Conservation (phyloP, 129 eudicot species). For the Helianthus tuberosus region DNA sequence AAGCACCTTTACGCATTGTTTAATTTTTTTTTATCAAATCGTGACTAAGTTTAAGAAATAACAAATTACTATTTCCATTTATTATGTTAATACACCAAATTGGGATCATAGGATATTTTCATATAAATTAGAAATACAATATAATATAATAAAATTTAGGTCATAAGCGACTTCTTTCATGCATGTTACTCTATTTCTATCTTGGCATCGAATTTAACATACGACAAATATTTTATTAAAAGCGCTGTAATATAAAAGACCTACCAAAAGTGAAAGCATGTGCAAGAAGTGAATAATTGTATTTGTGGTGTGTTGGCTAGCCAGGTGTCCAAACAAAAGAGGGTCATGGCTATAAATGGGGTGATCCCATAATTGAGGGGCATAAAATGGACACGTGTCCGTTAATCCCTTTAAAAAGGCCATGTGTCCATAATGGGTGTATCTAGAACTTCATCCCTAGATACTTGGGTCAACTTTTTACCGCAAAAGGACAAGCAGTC, state of each 20-base stretch:
- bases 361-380: conserved; percentile 36
- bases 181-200: too few species aligned
- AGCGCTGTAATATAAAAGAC: neutral
- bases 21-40: too few species aligned
- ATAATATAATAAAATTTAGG: too few species aligned
- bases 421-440: conserved; percentile 6
- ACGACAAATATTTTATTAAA: neutral
- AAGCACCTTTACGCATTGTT: too few species aligned
- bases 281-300: conserved; percentile 9
- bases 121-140: too few species aligned
- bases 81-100: too few species aligned
- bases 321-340: conserved; percentile 12
- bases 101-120: too few species aligned
- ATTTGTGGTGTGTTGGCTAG: conserved; percentile 21
- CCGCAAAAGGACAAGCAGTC: conserved; percentile 28
- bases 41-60: too few species aligned
- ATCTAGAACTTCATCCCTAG: conserved; percentile 23
- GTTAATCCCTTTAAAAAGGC: conserved; percentile 13
- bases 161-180: too few species aligned
- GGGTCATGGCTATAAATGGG: conserved; percentile 26
- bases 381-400: conserved; percentile 31
- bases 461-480: conserved; percentile 19
- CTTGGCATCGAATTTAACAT: neutral
- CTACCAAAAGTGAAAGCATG: conserved; percentile 20
- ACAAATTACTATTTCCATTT: too few species aligned